These are phyloP conservation scores for Epichloe brachyelytri DNA, from an alignment of 2,329 filamentous ascomycete genomes.

Conservation along the genomic window DNA sequence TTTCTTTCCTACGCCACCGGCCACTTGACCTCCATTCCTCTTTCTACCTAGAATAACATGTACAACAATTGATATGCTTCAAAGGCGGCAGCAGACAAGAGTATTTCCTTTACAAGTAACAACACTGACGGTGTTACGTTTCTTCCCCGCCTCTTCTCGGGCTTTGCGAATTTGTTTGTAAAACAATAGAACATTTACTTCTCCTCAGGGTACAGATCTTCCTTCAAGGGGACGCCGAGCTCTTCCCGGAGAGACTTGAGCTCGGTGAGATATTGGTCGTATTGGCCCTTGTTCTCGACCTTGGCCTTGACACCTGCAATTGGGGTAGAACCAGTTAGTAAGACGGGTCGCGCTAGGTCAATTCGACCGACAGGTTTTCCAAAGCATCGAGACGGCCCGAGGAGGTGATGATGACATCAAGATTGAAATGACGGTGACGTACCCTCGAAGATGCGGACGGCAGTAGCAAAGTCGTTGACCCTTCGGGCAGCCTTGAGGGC, in stretches of 20 bases:
- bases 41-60: constrained; percentile 22
- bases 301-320: constrained; percentile 86
- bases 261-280: constrained; percentile 89
- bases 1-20: constrained; percentile 9
- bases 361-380: not conserved
- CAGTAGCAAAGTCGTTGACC: constrained; percentile 97
- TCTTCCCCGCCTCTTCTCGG: not conserved
- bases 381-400: too few relatives aligned
- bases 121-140: not conserved
- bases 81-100: constrained; percentile 1
- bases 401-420: not conserved
- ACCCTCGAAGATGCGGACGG: constrained; percentile 98
- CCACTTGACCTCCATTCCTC: constrained; percentile 12
- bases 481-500: constrained; percentile 87
- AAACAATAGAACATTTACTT: constrained; percentile 23
- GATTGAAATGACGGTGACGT: constrained; percentile 22
- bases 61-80: constrained; percentile 19
- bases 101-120: constrained; percentile 1
- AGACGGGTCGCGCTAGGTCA: not conserved
- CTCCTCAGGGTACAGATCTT: constrained; percentile 73
- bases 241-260: constrained; percentile 89
- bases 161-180: not conserved
- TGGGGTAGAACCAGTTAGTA: not conserved
- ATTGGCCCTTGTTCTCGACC: constrained; percentile 97
- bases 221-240: constrained; percentile 81